Evolutionary conservation across 1,284 basidiomycete genomes (phyloP), one percentile per base, ranked within the genome.

Genomic region (Neotropicomus parvogracilis): DNA sequence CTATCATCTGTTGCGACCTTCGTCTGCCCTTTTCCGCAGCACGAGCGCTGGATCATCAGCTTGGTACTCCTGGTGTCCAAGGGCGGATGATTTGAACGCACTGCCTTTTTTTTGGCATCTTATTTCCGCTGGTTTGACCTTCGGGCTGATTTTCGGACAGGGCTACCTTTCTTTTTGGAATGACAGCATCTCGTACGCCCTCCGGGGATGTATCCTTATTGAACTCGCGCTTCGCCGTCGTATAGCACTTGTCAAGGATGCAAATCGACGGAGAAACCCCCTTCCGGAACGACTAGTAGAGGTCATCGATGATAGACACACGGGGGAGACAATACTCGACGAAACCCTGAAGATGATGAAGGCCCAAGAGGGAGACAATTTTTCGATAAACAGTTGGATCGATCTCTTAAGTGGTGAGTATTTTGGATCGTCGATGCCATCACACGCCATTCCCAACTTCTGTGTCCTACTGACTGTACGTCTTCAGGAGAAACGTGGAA

Each of bases 151-250:
- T 10, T 6, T 52, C 19, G 5, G n/a, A 46, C 58, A 93, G 88
- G 92, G 91, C 35, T 95, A 95, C 66, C 81, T 95, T 16, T 94
- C 91, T 1, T 95, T 97, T 68, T 95, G 91, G 93, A 97, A 97
- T 68, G 94, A 97, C 74, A 97, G 95, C 70, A 97, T 97, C 57
- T 95, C 92, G 0, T 97, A 97, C 68, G 92, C 94, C 12, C 78
- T 97, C 2, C 81, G 94, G 16, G 94, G 94, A 4, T 97, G 94
- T 67, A 97, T 97, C 61, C 79, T 97, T 54, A 87, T 97, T 50
- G 94, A 97, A 67, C 85, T 97, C 48, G 93, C 94, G 0, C 79
- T 97, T 13, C 80, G 94, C 36, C 78, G 91, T 54, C 80, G 94
- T 42, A 95, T 97, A 68, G 91, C 90, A 3, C 80, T 97, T 59